Evolutionary conservation across 75 land plant genomes (phyloP).

Genomic region (Pseudotsuga menziesii): DNA sequence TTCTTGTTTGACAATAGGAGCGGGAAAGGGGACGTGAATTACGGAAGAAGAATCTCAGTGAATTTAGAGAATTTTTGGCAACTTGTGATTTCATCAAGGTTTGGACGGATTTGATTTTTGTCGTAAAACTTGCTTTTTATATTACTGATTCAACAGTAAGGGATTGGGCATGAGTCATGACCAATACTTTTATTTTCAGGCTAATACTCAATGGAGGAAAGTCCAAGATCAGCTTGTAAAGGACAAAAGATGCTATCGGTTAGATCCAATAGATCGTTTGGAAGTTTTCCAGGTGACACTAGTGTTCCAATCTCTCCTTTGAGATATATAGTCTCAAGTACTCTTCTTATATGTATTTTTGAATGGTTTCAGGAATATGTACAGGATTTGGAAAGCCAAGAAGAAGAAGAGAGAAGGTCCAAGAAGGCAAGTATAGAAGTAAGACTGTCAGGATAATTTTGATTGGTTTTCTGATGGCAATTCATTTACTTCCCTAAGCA

Average conservation of each 20-base stretch:
- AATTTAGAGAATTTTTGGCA: slow-evolving; percentile 68
- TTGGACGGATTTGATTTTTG: not conserved
- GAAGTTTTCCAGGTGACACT: slow-evolving; percentile 67
- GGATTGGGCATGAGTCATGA: not conserved
- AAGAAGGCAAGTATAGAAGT: slow-evolving; percentile 52
- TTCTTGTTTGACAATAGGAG: slow-evolving; percentile 42
- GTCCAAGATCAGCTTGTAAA: slow-evolving; percentile 86
- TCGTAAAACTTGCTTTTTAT: not conserved
- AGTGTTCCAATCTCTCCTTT: not conserved
- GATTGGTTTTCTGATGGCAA: not conserved
- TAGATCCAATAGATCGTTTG: slow-evolving; percentile 84
- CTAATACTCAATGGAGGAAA: slow-evolving; percentile 86
- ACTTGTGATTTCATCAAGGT: slow-evolving; percentile 95
- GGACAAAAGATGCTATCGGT: slow-evolving; percentile 84
- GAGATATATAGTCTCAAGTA: not conserved
- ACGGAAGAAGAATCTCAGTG: slow-evolving; percentile 43
- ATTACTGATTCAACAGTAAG: not conserved
- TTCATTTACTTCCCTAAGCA: not conserved
- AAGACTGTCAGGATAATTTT: not conserved
- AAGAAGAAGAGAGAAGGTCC: slow-evolving; percentile 75
- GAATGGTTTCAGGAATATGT: slow-evolving; percentile 68
- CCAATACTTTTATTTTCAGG: slow-evolving; percentile 31
- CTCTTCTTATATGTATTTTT: not conserved
- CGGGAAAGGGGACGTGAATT: slow-evolving; percentile 76
- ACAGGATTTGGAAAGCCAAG: slow-evolving; percentile 76